Evolutionary conservation across 1,284 basidiomycete species (phyloP).

Genomic region (Tylopilus sp.): DNA sequence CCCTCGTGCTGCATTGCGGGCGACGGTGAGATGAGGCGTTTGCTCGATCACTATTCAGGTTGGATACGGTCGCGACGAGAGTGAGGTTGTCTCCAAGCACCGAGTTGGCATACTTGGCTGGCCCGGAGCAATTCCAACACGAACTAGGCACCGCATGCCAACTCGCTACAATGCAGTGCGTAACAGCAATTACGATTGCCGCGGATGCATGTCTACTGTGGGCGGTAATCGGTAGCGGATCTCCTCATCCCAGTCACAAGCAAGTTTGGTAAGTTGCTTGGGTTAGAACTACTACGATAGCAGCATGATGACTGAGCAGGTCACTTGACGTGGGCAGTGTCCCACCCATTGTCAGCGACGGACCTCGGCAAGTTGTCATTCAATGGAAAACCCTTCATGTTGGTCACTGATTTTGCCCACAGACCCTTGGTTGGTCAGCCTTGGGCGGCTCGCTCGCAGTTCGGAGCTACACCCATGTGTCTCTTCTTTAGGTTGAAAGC

Average conservation of each 20-base stretch:
- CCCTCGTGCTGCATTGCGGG: not conserved
- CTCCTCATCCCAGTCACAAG: too few relatives aligned
- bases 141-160: too few relatives aligned
- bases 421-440: not conserved
- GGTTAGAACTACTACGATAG: too few relatives aligned
- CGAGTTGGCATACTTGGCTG: too few relatives aligned
- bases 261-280: too few relatives aligned
- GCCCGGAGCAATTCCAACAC: too few relatives aligned
- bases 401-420: not conserved
- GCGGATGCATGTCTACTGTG: too few relatives aligned
- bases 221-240: too few relatives aligned
- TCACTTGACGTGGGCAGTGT: not conserved
- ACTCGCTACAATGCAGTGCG: too few relatives aligned
- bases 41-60: not conserved
- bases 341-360: conserved; percentile 8
- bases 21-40: not conserved
- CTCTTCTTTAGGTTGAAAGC: not conserved
- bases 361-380: not conserved
- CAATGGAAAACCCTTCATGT: not conserved
- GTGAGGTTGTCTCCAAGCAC: too few relatives aligned
- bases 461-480: not conserved
- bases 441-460: not conserved
- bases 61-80: not conserved
- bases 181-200: too few relatives aligned
- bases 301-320: not conserved